Conservation (phyloP, 768 basidiomycete genomes). For the Tulasnella sp. region DNA sequence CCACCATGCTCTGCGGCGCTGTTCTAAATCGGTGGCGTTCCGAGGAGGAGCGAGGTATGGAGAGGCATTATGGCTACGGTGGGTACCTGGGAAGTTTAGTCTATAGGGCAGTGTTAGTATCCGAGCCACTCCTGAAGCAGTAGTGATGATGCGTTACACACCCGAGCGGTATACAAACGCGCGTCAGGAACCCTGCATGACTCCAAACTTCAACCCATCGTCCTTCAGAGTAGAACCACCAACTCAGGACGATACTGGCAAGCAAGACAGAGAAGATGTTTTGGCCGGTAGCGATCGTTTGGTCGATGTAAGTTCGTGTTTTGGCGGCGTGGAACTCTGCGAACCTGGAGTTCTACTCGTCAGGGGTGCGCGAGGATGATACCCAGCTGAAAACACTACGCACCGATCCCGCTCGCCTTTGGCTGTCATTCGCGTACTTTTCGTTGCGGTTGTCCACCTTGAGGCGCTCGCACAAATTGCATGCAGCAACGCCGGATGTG, state of each 20-base stretch:
- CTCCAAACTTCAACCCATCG: constrained; percentile 90
- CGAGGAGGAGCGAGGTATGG: constrained; percentile 72
- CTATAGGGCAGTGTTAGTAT: background rate
- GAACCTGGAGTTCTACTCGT: constrained; percentile 61
- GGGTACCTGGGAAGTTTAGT: constrained; percentile 80
- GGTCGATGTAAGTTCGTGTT: constrained; percentile 80
- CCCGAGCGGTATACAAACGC: constrained; percentile 72
- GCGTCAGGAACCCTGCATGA: constrained; percentile 76
- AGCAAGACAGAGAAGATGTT: constrained; percentile 84
- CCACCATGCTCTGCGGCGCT: constrained; percentile 80
- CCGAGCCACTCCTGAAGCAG: background rate
- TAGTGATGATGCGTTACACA: background rate
- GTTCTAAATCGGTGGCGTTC: constrained; percentile 66
- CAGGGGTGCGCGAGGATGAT: constrained; percentile 22
- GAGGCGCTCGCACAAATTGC: constrained; percentile 50
- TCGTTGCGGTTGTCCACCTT: constrained; percentile 11
- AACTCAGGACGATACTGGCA: constrained; percentile 75
- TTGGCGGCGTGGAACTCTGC: constrained; percentile 83
- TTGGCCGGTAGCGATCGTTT: constrained; percentile 81
- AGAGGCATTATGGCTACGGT: constrained; percentile 33
- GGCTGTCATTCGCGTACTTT: background rate
- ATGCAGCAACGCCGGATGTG: constrained; percentile 82
- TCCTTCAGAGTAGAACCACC: constrained; percentile 89
- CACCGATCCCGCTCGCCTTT: constrained; percentile 13
- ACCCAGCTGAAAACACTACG: constrained; percentile 25